Conservation (phyloP, 345 rosid species). For the Eucalyptus rudis region DNA sequence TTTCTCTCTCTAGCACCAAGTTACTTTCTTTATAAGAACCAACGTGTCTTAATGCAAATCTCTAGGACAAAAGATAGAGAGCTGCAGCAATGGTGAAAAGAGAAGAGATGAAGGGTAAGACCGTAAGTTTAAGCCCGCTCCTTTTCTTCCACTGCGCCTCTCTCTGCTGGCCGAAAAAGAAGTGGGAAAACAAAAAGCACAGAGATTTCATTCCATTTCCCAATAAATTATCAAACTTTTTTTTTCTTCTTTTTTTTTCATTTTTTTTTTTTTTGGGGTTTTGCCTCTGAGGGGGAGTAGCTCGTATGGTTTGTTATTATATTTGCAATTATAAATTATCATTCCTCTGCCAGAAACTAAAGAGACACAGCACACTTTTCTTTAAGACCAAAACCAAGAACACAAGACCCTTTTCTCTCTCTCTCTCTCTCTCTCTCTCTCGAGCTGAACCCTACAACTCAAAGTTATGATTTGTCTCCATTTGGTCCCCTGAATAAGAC, state of each 20-base stretch:
- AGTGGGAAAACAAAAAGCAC: not conserved
- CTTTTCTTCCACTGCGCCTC: not conserved
- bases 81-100: not conserved
- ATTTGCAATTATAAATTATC: not conserved
- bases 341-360: not conserved
- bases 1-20: not conserved
- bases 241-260: accelerated
- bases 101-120: not conserved
- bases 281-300: not conserved
- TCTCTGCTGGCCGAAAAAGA: not conserved
- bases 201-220: not conserved
- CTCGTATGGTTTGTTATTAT: not conserved
- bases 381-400: not conserved
- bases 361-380: not conserved
- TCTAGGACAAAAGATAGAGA: not conserved
- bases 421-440: no score
- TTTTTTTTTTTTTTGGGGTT: no score
- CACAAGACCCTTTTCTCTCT: not conserved
- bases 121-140: not conserved
- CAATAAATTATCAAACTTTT: not conserved
- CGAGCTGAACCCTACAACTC: not conserved
- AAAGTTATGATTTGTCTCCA: not conserved
- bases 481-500: not conserved
- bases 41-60: not conserved
- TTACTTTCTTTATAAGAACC: not conserved